A percentile compares a stretch with the other conserved stretches of the same genome.
Evolutionary conservation across 306 rosid species (phyloP).

Genomic region (Oemleria cerasiformis): DNA sequence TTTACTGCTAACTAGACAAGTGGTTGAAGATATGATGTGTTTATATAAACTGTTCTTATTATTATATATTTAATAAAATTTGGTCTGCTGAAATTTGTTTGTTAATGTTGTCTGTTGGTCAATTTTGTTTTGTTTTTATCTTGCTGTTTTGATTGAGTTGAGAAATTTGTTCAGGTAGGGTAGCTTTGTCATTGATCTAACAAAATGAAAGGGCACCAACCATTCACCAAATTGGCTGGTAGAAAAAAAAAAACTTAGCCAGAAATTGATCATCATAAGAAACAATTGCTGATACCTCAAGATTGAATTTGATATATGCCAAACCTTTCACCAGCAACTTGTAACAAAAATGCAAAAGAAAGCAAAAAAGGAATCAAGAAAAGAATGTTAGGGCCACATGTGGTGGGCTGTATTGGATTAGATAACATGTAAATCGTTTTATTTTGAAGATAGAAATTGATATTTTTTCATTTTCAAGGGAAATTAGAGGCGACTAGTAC

Average conservation of each 20-base stretch:
- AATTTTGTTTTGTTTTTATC: background rate
- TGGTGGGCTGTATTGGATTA: too few relatives aligned
- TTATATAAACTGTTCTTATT: background rate
- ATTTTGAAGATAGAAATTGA: too few relatives aligned
- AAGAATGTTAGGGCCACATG: background rate
- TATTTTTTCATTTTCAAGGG: too few relatives aligned
- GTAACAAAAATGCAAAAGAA: background rate
- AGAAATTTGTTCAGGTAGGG: background rate
- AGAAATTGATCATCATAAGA: background rate
- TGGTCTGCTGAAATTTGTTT: background rate
- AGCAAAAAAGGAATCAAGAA: background rate
- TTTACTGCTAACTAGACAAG: conserved; percentile 33
- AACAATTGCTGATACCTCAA: background rate
- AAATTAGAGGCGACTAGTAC: too few relatives aligned
- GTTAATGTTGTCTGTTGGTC: background rate
- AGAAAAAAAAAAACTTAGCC: background rate
- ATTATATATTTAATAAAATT: background rate
- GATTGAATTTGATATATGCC: conserved; percentile 3
- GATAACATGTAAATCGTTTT: too few relatives aligned
- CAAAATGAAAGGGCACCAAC: conserved; percentile 3
- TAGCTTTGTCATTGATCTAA: background rate
- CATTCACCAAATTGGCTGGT: conserved; percentile 8
- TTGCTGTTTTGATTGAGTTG: background rate
- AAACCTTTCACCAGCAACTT: background rate
- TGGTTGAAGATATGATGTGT: background rate